Evolutionary conservation across 2,329 filamentous ascomycete species (phyloP), one percentile per base, ranked within the genome.

Genomic region (Penicillium glabrum): DNA sequence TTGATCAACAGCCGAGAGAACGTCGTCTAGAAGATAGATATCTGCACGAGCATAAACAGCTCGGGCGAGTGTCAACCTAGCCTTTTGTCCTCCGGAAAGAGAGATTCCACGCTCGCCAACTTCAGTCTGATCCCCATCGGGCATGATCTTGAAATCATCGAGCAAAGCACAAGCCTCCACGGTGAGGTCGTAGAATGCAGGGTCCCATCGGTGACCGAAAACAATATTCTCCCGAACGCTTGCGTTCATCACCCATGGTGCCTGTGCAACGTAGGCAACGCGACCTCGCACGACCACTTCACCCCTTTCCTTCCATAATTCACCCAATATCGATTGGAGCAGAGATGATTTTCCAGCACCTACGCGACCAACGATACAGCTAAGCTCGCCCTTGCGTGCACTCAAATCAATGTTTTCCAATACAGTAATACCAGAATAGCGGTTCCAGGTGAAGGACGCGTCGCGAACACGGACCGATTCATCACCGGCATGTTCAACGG

Each of bases 1-100:
- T 62, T 96, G 93, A 76, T 99, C 95, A n/a, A 99, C 95, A 0
- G 96, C 95, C 16, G 93, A 98, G 11, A 99, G 82, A 59, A 93
- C 90, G 72, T 99, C 95, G 65, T 99, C 95, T 11, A 99, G 82
- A 13, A 99, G 82, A 70, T 98, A 98, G 49, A 99, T 86, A 72
- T 99, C 96, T n/a, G 95, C 92, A 65, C 95, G 86, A 51, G 96
- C 93, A 71, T 99, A 99, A 1, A 99, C 95, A 29, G 96, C 93
- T 72, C 95, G 86, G 41, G 95, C 95, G 53, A 99, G 82, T 14
- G 92, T 93, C 59, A 99, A 83, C 60, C 95, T 90, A 54, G 95
- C 93, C 77, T 97, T 99, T 72, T 99, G 95, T 6, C 96, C 95
- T 63, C 93, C 93, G 61, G 93, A 97, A 24, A 99, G 80, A 2